Evolutionary conservation across 805 yeast species (phyloP), one percentile per base, ranked within the genome.

Genomic region (Hanseniaspora mollemarum): DNA sequence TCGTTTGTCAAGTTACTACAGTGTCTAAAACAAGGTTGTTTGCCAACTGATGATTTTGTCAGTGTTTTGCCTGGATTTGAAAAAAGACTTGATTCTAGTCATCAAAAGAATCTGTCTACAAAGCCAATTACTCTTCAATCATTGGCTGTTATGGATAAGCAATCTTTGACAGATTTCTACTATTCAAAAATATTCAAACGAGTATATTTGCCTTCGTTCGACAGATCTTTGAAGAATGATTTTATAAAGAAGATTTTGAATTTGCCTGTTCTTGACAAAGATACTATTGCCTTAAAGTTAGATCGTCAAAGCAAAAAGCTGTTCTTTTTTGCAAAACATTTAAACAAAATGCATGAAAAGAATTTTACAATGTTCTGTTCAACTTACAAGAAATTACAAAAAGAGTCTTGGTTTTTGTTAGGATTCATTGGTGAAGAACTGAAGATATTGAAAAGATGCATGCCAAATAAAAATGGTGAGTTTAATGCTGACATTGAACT

Each of bases 401-500:
- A 87, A 59, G 97, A 92, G 62, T 78, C 94, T 0, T 92, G 98
- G 97, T 86, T 90, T 63, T 74, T 80, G 9, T 75, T 90, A 43
- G 77, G 79, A 54, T 65, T 66, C 25, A 65, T 67, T 6, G 68
- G 64, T 2, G 73, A 73, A 41, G 84, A 80, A 58, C 61, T 90
- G 25, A 64, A 74, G 35, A 71, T 81, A 38, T 67, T 90, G 41
- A 86, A 85, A 60, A 76, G 97, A 59, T 82, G 87, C 4, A 80
- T 83, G 24, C 92, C 92, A 2, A 70, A 62, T 44, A 58, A 58
- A 21, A 61, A 60, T 22, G 67, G 67, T 13, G 54, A 56, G 10
- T 54, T 66, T 2, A 44, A 53, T 9, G 72, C 80, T 57, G 70
- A 68, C 6, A 56, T 83, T 36, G 68, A 71, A 3, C 64, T 83